Percentiles rank a stretch among this genome's conserved stretches.
phyloP scores from a whole-genome alignment of 1,139 yeast species.

The Saccharomyces hybrid region DNA sequence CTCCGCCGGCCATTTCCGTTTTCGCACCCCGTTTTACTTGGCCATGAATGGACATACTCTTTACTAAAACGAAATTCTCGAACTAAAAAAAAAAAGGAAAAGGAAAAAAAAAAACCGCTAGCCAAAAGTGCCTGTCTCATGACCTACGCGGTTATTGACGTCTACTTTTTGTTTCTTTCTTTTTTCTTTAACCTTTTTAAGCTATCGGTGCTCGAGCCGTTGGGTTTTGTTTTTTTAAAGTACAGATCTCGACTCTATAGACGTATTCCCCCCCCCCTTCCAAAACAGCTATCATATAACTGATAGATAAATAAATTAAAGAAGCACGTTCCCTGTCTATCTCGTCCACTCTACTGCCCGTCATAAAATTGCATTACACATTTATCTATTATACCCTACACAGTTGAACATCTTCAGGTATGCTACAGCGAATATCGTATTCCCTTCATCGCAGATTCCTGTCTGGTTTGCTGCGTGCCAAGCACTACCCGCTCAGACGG shows the following conservation, averaged over 20 bases:
- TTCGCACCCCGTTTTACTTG: too few relatives aligned
- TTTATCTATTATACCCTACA: neutral
- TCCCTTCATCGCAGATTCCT: neutral
- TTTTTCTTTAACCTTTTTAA: too few relatives aligned
- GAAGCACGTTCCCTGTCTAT: neutral
- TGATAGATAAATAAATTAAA: neutral
- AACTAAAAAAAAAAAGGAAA: too few relatives aligned
- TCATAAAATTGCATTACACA: too few relatives aligned
- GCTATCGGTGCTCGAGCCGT: neutral
- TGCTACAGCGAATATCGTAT: neutral
- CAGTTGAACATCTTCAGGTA: neutral
- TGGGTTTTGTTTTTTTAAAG: neutral
- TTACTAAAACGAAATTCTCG: too few relatives aligned
- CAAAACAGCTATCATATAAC: too few relatives aligned
- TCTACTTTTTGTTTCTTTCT: too few relatives aligned
- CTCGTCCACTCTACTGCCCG: neutral
- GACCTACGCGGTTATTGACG: neutral
- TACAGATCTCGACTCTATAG: too few relatives aligned
- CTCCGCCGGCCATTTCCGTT: too few relatives aligned
- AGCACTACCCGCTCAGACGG: slow-evolving; percentile 1
- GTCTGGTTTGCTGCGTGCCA: neutral
- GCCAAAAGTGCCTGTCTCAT: too few relatives aligned
- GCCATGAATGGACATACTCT: too few relatives aligned
- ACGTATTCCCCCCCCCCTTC: neutral
- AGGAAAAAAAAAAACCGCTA: neutral